A percentile compares a stretch with the other conserved stretches of the same genome.
These are phyloP conservation scores for Platanus orientalis DNA, from an alignment of 164 flowering plant species.

Conservation along the genomic window DNA sequence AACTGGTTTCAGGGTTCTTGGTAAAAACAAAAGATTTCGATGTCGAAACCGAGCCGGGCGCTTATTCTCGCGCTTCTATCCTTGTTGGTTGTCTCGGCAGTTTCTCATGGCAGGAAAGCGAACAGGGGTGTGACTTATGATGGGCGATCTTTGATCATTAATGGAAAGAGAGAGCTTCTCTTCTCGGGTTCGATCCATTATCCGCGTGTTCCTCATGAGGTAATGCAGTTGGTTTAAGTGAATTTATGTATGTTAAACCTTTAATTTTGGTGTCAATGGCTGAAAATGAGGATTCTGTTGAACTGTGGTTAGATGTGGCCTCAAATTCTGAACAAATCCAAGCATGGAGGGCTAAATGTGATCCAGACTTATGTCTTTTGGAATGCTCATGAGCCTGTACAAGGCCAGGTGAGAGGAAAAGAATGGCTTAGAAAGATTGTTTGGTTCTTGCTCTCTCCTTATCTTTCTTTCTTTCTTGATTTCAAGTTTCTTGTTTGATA, in stretches of 20 bases:
- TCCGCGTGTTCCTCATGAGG: constrained; percentile 22
- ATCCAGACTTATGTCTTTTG: constrained; percentile 78
- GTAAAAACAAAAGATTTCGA: background rate
- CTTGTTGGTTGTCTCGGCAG: constrained; percentile 12
- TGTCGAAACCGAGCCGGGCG: constrained; percentile 3
- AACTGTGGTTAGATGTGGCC: constrained; percentile 39
- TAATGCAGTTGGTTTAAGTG: background rate
- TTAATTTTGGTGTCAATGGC: background rate
- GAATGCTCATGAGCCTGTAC: constrained; percentile 61
- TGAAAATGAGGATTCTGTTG: background rate
- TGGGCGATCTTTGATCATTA: constrained; percentile 22
- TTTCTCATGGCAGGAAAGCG: background rate
- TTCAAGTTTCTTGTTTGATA: no score
- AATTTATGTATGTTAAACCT: no score
- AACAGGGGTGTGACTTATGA: constrained; percentile 23
- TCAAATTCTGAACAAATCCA: constrained; percentile 34
- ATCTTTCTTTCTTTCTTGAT: no score
- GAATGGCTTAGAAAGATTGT: no score
- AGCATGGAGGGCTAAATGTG: constrained; percentile 51
- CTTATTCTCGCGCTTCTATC: constrained; percentile 12
- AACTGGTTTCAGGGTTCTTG: no score
- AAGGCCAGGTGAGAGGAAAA: constrained; percentile 40
- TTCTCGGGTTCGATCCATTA: constrained; percentile 37
- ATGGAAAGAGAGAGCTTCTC: constrained; percentile 29
- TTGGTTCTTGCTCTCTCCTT: no score